Evolutionary conservation across 2,329 filamentous ascomycete species (phyloP).

Genomic region (Microcyclosporella mali): DNA sequence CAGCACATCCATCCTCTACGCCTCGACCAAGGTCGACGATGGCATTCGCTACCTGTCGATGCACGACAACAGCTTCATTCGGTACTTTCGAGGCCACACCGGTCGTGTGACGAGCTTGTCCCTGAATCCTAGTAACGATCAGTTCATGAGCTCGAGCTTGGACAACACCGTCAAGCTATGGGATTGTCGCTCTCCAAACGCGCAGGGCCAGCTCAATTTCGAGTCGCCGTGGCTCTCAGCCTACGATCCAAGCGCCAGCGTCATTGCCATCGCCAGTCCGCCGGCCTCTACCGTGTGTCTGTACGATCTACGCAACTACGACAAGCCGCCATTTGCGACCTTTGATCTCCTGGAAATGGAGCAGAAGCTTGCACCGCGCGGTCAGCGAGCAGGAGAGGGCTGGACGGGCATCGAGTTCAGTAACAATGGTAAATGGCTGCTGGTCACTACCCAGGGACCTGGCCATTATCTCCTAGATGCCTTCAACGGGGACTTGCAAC

Average conservation of each 20-base stretch:
- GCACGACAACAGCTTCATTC: conserved; percentile 93
- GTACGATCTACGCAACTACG: conserved; percentile 90
- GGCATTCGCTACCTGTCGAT: conserved; percentile 80
- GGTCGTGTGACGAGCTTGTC: conserved; percentile 75
- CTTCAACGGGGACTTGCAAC: conserved; percentile 66
- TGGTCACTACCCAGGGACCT: conserved; percentile 74
- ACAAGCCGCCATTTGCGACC: conserved; percentile 79
- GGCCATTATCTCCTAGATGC: conserved; percentile 93
- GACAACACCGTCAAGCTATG: conserved; percentile 90
- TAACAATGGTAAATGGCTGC: conserved; percentile 83
- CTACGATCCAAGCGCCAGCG: conserved; percentile 85
- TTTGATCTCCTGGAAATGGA: conserved; percentile 73
- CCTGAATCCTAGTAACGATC: conserved; percentile 79
- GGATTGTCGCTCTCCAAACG: conserved; percentile 75
- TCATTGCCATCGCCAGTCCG: conserved; percentile 85
- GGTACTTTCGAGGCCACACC: conserved; percentile 91
- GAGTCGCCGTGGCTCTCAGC: conserved; percentile 75
- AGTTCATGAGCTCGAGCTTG: conserved; percentile 83
- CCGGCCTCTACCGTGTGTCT: conserved; percentile 72
- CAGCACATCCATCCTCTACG: conserved; percentile 84
- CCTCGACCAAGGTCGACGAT: conserved; percentile 91
- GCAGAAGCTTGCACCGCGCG: conserved; percentile 42
- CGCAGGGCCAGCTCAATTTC: conserved; percentile 73
- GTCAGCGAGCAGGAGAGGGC: conserved; percentile 47
- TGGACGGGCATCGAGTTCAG: conserved; percentile 95